Evolutionary conservation across 2,329 filamentous ascomycete genomes (phyloP), one percentile per base, ranked within the genome.

Genomic region (Xylariaceae sp.): DNA sequence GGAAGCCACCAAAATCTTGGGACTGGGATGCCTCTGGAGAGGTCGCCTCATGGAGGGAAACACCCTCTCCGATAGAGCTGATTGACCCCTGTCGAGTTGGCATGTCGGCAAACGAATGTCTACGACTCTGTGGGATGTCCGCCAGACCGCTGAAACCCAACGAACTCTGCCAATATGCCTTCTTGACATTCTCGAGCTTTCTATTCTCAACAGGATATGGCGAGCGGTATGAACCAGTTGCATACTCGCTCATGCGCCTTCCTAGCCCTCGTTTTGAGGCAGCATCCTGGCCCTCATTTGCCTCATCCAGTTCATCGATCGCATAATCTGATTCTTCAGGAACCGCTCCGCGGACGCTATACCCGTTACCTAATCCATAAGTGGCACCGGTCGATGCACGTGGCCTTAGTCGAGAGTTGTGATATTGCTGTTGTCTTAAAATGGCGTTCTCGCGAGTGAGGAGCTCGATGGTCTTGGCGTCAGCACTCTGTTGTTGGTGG

Each of bases 51-150:
- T 84, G 74, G 9, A 77, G 66, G 3, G 77, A 71, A 40, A 75
- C 72, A 46, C 77, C 71, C 64, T 87, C 85, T 47, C 78, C 79
- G 50, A 85, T 75, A 23, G 85, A 87, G 64, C 83, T 82, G 61
- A 88, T 83, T 2, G 85, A 88, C 2, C 79, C 82, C 62, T 88
- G 85, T 14, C 86, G 80, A 21, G 84, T 86, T 23, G 83, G 85
- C 66, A 88, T 80, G 65, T 87, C 87, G 49, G 86, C 90, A 68
- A 95, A 91, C 1, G 90, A 93, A 72, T 93, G 90, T 23, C 90
- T 85, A 56, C 90, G 83, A 65, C 89, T 91, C 66, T 92, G 89
- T 12, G 87, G 84, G 26, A 85, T 78, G 58, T 90, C 87, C 3
- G 78, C 79, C 20, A 83, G 63, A 16, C 81, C 79, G 44, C 83